Evolutionary conservation across 495 filamentous ascomycete genomes (phyloP).

Genomic region (Tuber calosporum): DNA sequence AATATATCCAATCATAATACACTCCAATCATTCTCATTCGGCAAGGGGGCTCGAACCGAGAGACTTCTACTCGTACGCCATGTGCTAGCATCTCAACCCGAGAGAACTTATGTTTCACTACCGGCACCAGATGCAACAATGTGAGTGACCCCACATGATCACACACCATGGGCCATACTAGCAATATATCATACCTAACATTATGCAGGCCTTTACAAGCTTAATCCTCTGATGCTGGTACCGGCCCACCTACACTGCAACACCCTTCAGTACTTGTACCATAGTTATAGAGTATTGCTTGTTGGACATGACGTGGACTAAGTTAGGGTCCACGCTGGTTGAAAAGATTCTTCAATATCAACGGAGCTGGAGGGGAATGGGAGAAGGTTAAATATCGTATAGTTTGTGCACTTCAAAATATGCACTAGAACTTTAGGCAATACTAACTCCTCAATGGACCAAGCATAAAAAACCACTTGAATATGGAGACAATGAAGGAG

Average conservation of each 20-base stretch:
- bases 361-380: not conserved
- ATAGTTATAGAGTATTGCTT: not conserved
- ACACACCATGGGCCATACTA: not conserved
- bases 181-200: too few relatives aligned
- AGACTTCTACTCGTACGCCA: not conserved
- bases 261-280: not conserved
- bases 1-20: not conserved
- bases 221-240: not conserved
- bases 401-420: too few relatives aligned
- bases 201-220: not conserved
- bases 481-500: too few relatives aligned
- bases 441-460: too few relatives aligned
- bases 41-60: not conserved
- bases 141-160: slow-evolving; percentile 1
- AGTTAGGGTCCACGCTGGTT: not conserved
- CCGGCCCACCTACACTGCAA: not conserved
- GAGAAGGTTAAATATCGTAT: not conserved
- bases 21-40: not conserved
- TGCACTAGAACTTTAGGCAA: too few relatives aligned
- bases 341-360: not conserved
- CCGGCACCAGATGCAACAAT: not conserved
- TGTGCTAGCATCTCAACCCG: not conserved
- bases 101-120: not conserved
- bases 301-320: not conserved
- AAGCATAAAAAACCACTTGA: too few relatives aligned